Evolutionary conservation across 805 yeast genomes (phyloP).

Genomic region (Candida arabinofermentans): DNA sequence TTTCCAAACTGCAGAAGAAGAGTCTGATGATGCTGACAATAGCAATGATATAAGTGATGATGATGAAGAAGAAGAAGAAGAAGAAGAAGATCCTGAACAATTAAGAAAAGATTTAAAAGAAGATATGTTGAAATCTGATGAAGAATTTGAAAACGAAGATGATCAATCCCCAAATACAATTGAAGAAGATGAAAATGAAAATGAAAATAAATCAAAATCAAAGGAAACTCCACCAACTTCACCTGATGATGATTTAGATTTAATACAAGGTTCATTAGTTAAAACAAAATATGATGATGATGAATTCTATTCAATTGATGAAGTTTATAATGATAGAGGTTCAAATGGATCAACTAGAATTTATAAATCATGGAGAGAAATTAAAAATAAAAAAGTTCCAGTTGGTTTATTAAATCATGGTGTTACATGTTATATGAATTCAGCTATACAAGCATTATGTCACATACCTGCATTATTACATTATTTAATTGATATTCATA

Average conservation of each 20-base stretch:
- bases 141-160: constrained; percentile 6
- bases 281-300: constrained; percentile 21
- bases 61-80: constrained; percentile 14
- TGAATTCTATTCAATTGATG: constrained; percentile 57
- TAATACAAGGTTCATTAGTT: constrained; percentile 14
- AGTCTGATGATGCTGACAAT: constrained; percentile 10
- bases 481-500: constrained; percentile 64
- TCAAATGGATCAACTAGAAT: constrained; percentile 56
- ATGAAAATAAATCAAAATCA: constrained; percentile 1
- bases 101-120: constrained; percentile 26
- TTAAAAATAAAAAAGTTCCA: constrained; percentile 47
- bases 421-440: constrained; percentile 94
- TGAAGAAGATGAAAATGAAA: neutral
- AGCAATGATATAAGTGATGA: constrained; percentile 6
- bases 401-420: constrained; percentile 84
- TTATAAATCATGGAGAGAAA: constrained; percentile 66
- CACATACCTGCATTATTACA: constrained; percentile 91
- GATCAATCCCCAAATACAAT: too few relatives aligned
- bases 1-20: constrained; percentile 29
- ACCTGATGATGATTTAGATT: constrained; percentile 27
- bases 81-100: constrained; percentile 15
- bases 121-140: constrained; percentile 15
- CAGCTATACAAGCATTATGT: constrained; percentile 86
- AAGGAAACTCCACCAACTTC: constrained; percentile 33
- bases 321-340: constrained; percentile 57